phyloP scores from a whole-genome alignment of 2,329 filamentous ascomycete species.

The Zymoseptoria pseudotritici region DNA sequence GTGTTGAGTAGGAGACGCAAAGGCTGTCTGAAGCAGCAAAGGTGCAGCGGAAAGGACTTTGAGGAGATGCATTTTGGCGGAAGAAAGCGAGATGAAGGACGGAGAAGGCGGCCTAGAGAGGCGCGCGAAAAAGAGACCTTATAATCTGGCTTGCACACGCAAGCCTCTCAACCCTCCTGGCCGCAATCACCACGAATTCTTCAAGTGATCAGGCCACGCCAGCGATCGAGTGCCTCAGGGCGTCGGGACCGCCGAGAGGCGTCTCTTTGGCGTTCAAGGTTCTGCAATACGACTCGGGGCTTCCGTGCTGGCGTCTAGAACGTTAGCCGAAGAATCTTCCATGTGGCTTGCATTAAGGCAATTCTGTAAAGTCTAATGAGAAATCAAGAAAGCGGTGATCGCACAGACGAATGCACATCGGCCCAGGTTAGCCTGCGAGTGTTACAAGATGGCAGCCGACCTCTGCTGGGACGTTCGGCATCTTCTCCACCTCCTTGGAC shows the following conservation, averaged over 20 bases:
- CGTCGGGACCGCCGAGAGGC: too few relatives aligned
- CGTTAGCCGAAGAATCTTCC: not conserved
- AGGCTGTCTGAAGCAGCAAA: not conserved
- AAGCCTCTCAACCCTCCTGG: not conserved
- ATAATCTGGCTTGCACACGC: not conserved
- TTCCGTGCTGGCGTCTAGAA: not conserved
- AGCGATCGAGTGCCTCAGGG: too few relatives aligned
- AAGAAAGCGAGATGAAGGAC: not conserved
- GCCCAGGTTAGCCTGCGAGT: too few relatives aligned
- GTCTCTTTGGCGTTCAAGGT: too few relatives aligned
- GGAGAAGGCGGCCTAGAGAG: not conserved
- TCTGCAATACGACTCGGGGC: not conserved
- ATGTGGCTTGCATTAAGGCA: not conserved
- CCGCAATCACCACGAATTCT: not conserved
- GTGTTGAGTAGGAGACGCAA: not conserved
- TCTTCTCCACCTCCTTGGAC: too few relatives aligned
- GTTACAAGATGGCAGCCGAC: too few relatives aligned
- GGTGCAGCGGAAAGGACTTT: not conserved
- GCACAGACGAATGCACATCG: not conserved
- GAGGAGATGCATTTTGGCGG: not conserved
- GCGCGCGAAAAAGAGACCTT: not conserved
- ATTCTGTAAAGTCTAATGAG: not conserved
- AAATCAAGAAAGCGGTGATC: not conserved
- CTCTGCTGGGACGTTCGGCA: too few relatives aligned
- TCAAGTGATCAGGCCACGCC: too few relatives aligned